Evolutionary conservation across 495 filamentous ascomycete genomes (phyloP), one percentile per base, ranked within the genome.

Genomic region (Podospora anserina): DNA sequence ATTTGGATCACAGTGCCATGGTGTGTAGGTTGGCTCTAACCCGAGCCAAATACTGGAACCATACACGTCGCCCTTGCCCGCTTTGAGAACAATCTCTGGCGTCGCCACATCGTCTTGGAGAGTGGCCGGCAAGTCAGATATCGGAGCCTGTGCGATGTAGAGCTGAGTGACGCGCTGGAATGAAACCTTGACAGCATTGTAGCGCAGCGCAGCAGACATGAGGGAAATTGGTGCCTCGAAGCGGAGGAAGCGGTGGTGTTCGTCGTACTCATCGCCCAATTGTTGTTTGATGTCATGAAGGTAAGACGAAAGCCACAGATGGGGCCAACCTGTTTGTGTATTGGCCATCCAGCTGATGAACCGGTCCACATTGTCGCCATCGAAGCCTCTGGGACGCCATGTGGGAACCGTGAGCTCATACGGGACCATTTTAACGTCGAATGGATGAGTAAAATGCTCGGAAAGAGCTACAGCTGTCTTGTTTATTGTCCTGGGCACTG

Each of bases 1-100:
- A 71, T 99, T 99, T 0, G 95, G 95, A 74, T 99, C 95, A 23
- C 89, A 84, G 79, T 99, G 95, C 11, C 96, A 83, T 6, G 95
- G 92, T 0, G 95, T 98, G 73, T 90, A 91, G 0, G 94, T 97
- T 1, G 92, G 91, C 39, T 92, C 86, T 4, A 90, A 79, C 11
- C 95, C 95, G 5, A 98, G 84, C 95, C 95, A 99, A 27, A 99
- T 78, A 74, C 89, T 94, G 15, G 89, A 88, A 71, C 87, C 86
- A 74, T 99, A 98, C 13, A 97, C 78, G 78, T 97, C 94, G 23
- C 79, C 80, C 55, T 89, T 88, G 11, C 92, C 88, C 11, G 86
- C 81, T 26, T 65, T 69, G 4, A 97, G 88, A 4, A 92, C 64
- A 0, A 19, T 18, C 9, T 82, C 70, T 0, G 95, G 95, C 0